Evolutionary conservation across 805 yeast genomes (phyloP).

Genomic region (Yarrowia yakushimensis): DNA sequence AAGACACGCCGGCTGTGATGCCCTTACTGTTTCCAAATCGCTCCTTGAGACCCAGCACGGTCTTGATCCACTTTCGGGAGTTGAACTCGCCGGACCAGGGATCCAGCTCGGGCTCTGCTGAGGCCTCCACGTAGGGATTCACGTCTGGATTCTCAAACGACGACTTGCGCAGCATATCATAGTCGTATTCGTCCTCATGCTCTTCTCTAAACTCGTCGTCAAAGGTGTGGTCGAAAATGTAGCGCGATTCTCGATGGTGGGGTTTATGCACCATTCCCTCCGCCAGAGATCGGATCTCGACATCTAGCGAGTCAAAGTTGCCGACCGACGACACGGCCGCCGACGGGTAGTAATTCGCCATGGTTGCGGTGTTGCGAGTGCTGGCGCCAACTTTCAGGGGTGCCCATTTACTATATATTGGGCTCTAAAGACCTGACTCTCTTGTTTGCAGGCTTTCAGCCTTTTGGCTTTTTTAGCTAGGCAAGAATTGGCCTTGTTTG

Average conservation of each 20-base stretch:
- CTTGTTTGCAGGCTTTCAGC: conserved; percentile 4
- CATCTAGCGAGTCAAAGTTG: conserved; percentile 23
- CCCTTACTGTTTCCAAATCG: conserved; percentile 33
- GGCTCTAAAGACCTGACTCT: neutral
- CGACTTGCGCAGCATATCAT: conserved; percentile 17
- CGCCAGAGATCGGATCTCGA: conserved; percentile 23
- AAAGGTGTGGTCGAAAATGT: conserved; percentile 16
- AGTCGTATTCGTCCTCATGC: conserved; percentile 23
- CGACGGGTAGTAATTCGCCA: conserved; percentile 11
- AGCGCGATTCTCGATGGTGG: conserved; percentile 15
- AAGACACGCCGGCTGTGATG: conserved; percentile 56
- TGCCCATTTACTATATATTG: conserved; percentile 5
- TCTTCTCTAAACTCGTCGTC: conserved; percentile 21
- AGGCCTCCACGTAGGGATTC: conserved; percentile 33
- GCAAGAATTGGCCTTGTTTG: neutral
- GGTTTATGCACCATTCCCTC: conserved; percentile 20
- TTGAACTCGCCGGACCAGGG: conserved; percentile 57
- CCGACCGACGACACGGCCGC: conserved; percentile 20
- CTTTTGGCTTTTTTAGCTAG: neutral
- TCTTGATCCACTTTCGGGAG: conserved; percentile 61
- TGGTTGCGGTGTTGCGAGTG: neutral
- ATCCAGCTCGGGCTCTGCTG: conserved; percentile 48
- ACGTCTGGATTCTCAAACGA: conserved; percentile 9
- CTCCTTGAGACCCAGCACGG: conserved; percentile 45
- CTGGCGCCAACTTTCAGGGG: neutral